A percentile compares a stretch with the other conserved stretches of the same genome.
Evolutionary conservation across 2,329 filamentous ascomycete genomes (phyloP).

Genomic region (Aspergillus pseudonomiae): DNA sequence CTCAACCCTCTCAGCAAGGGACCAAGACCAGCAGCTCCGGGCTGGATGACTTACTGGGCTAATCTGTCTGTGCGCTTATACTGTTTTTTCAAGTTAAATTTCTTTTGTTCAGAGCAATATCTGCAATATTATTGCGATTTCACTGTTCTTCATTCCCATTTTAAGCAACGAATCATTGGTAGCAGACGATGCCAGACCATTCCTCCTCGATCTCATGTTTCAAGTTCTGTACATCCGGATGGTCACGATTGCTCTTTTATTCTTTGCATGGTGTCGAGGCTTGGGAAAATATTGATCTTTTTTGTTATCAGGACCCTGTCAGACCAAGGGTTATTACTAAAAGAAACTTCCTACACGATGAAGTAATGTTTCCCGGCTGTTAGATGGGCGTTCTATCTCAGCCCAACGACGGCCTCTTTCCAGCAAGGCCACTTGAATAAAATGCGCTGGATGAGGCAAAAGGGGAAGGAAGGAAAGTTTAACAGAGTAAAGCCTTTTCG

Average conservation of each 20-base stretch:
- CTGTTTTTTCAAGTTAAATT: not conserved
- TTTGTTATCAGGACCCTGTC: not conserved
- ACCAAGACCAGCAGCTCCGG: conserved; percentile 40
- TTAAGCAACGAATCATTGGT: conserved; percentile 3
- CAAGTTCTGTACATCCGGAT: conserved; percentile 1
- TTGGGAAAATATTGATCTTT: conserved; percentile 1
- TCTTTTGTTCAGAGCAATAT: conserved; percentile 5
- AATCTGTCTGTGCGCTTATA: conserved; percentile 12
- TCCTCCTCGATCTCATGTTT: not conserved
- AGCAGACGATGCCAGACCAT: not conserved
- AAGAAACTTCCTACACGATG: not conserved
- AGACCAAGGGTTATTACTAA: not conserved
- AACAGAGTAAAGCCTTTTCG: not conserved
- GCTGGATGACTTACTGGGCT: conserved; percentile 47
- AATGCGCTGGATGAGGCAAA: not conserved
- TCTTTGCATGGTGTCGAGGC: conserved; percentile 5
- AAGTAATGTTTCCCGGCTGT: not conserved
- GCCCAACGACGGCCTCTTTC: not conserved
- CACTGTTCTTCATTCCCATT: not conserved
- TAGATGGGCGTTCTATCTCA: not conserved
- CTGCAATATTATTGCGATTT: conserved; percentile 1
- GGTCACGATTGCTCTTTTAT: conserved; percentile 1
- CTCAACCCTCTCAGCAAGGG: conserved; percentile 30
- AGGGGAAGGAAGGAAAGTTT: not conserved
- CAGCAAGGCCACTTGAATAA: not conserved